Conservation (phyloP, 2,329 filamentous ascomycete genomes). For the Mycosphaerella sp. region DNA sequence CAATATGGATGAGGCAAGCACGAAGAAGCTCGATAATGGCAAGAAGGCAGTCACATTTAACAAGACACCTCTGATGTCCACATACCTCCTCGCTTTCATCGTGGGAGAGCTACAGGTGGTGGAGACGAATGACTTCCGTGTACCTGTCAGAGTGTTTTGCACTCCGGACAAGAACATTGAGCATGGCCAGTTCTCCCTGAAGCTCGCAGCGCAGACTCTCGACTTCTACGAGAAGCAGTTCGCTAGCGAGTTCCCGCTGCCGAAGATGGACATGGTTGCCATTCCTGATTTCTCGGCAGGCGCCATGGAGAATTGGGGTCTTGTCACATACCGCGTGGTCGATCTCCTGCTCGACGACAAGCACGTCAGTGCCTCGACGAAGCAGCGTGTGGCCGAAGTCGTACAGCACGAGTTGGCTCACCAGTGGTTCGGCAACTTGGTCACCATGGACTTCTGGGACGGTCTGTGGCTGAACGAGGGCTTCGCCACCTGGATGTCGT, state of each 20-base stretch:
- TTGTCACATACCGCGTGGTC: slow-evolving; percentile 91
- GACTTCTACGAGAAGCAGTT: slow-evolving; percentile 96
- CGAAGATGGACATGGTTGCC: slow-evolving; percentile 95
- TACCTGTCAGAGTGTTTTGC: slow-evolving; percentile 90
- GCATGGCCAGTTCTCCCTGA: slow-evolving; percentile 82
- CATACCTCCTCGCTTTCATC: slow-evolving; percentile 90
- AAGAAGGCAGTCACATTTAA: slow-evolving; percentile 85
- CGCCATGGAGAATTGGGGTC: slow-evolving; percentile 68
- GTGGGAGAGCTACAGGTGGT: slow-evolving; percentile 91
- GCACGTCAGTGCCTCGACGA: slow-evolving; percentile 78
- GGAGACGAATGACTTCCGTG: slow-evolving; percentile 83
- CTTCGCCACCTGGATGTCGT: slow-evolving; percentile 87
- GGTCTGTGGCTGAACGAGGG: slow-evolving; percentile 94
- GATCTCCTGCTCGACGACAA: slow-evolving; percentile 89
- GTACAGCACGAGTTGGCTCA: slow-evolving; percentile 96
- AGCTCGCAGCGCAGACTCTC: slow-evolving; percentile 81
- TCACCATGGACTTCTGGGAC: slow-evolving; percentile 99
- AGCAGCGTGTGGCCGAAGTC: slow-evolving; percentile 88
- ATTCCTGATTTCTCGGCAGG: slow-evolving; percentile 94
- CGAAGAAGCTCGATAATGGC: slow-evolving; percentile 62
- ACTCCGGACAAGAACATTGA: slow-evolving; percentile 85
- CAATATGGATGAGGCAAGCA: slow-evolving; percentile 90
- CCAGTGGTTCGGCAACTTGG: slow-evolving; percentile 96
- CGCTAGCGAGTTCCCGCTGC: slow-evolving; percentile 75
- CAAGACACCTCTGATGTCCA: slow-evolving; percentile 89